Base-by-base conservation (phyloP, 2,329 filamentous ascomycete species). In the Penicillium sp. region DNA sequence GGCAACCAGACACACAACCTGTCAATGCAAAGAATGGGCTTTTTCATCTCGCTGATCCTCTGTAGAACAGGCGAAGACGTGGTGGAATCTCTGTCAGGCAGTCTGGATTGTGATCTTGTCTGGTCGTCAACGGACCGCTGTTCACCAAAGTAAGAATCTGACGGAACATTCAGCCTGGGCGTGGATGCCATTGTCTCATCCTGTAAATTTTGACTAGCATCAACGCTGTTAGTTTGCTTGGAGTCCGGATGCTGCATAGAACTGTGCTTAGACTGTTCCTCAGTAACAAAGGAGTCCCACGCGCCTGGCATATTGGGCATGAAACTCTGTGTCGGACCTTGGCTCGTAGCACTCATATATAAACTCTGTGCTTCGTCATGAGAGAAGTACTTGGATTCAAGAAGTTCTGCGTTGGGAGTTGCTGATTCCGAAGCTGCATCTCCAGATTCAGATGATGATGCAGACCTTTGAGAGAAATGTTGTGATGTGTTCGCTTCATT, bases 311-410 rank as follows among this genome's bases (percentile, higher is more conserved):
- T 77, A 46, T 66, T 65, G 5, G 69, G 70, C 27, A 66, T 59
- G 45, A 72, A 71, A 49, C 65, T 68, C 27, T 58, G 62, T 51
- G 58, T 65, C 21, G 56, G 70, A 10, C 69, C 70, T 37, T 75
- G 73, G 56, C 82, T 85, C 54, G 86, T 76, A 11, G 83, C 85
- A 67, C 86, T 81, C 78, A 81, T 79, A 56, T 81, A 81, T 72
- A 81, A 75, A 60, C 79, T 81, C 55, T 79, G 73, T n/a, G 79
- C 79, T 64, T 81, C 77, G 56, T 80, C 77, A 55, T 78, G 76
- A 43, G 76, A 78, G 55, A 80, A 81, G 46, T 79, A 63, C 59
- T 70, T 78, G 3, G 79, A 81, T 56, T 79, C 73, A 7, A 74
- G 70, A n/a, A 81, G 71, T 29, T 78, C 73, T 47, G 72, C 72